Evolutionary conservation across 495 filamentous ascomycete genomes (phyloP), one percentile per base, ranked within the genome.

Genomic region (Podospora sp.): DNA sequence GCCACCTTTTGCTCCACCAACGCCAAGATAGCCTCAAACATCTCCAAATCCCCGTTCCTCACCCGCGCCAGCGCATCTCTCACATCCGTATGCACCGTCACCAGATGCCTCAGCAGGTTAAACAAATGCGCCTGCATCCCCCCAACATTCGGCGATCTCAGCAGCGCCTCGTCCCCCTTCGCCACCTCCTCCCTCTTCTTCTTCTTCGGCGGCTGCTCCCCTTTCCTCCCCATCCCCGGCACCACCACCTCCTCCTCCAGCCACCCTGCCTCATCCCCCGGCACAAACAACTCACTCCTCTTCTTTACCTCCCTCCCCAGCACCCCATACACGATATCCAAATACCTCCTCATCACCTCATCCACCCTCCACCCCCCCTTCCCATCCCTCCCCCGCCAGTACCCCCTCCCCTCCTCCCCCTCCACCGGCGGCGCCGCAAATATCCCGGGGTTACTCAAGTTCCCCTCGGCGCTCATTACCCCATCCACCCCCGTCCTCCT

Each of bases 401-500:
- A 97, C 69, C 92, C 89, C 58, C 88, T 82, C 0, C 84, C 86
- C 73, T 91, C 89, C 27, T 86, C 73, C 2, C 90, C 92, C 1
- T 81, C 63, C 1, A 83, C 71, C 0, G 91, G 92, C 14, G 87
- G 82, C 53, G 85, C 78, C 50, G 88, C 88, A 76, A 98, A 98
- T 36, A 98, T 90, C 0, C 88, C 87, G 0, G 95, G 95, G 74
- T 99, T 93, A 69, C 90, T 91, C 1, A 99, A 84, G 72, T 96
- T 97, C 1, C 93, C 94, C 72, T 99, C 95, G 1, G 95, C 95
- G 68, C 88, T 92, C 95, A 99, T 98, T 35, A 99, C 90, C 16
- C 85, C 95, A 77, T 99, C 95, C 1, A 89, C 94, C 16, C 92
- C 92, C 0, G 95, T 99, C n/a, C 81, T 90, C 66, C 87, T 84